Evolutionary conservation across 345 rosid genomes (phyloP), one percentile per base, ranked within the genome.

Genomic region (Ceriops tagal): DNA sequence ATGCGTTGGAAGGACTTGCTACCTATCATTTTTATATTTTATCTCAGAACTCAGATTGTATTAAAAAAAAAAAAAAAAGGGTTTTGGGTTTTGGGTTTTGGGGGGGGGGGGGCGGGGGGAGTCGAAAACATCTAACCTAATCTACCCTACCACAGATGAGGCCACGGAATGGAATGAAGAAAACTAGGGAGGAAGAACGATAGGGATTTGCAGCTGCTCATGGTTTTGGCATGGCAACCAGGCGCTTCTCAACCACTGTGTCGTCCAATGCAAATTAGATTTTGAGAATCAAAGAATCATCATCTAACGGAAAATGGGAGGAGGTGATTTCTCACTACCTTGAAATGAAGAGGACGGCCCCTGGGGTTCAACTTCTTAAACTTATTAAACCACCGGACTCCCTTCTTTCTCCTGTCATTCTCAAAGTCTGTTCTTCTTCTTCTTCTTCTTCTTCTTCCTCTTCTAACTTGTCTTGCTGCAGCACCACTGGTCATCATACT

Each of bases 361-460:
- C 47, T 53, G 78, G 35, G 35, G 6, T 32, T 32, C 43, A 37
- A 37, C 43, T 8, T 37, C 43, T 8, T 37, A 8, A 37, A 37
- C 43, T 8, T 37, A 37, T 1, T 7, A 7, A 67, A 39, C 61
- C 80, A 7, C 32, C 73, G 1, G 89, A 92, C 66, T 79, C 77
- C 66, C 78, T 86, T 1, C 68, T 83, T 10, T 79, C 80, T 71
- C 86, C 88, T 58, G 71, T 77, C 8, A 61, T 89, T 77, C 72
- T 91, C 31, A 87, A 86, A 83, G 87, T 87, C 49, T 82, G 84
- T 58, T 80, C 86, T 43, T 80, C 30, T 28, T 28, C 30, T 28
- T 24, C 26, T 24, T 24, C 24, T 24, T 68, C 78, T 86, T 1
- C 68, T 58, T 80, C 86, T 43, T 80, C 30, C 3, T 28, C 30